Evolutionary conservation across 306 rosid genomes (phyloP).

Genomic region (Citrullus amarus): DNA sequence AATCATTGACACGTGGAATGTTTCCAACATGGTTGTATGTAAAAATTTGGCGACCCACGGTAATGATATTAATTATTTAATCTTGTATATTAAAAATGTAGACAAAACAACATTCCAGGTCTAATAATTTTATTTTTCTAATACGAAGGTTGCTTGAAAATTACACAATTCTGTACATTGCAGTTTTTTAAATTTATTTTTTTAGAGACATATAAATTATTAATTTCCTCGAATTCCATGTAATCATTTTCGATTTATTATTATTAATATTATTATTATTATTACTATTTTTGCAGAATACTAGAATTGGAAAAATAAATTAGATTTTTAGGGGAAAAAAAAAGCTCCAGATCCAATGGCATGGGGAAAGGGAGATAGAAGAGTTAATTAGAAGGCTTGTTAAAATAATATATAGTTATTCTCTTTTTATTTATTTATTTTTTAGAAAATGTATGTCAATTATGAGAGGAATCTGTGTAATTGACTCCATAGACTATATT

Average conservation of each 20-base stretch:
- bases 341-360: background rate
- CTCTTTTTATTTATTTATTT: background rate
- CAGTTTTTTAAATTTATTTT: background rate
- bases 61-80: background rate
- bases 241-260: background rate
- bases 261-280: too few relatives aligned
- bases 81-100: background rate
- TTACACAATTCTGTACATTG: background rate
- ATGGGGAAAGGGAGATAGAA: background rate
- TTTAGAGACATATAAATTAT: background rate
- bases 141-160: background rate
- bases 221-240: background rate
- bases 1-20: background rate
- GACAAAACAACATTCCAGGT: slow-evolving; percentile 1
- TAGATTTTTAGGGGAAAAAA: background rate
- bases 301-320: background rate
- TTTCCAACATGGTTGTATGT: background rate
- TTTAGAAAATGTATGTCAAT: background rate
- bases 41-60: background rate
- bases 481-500: background rate
- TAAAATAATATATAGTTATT: background rate
- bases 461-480: background rate
- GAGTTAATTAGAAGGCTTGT: background rate
- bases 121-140: background rate
- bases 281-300: background rate